A percentile compares a stretch with the other conserved stretches of the same genome.
Conservation (phyloP, 352 stramenopile genomes). For the Phytophthora fragariaefolia region DNA sequence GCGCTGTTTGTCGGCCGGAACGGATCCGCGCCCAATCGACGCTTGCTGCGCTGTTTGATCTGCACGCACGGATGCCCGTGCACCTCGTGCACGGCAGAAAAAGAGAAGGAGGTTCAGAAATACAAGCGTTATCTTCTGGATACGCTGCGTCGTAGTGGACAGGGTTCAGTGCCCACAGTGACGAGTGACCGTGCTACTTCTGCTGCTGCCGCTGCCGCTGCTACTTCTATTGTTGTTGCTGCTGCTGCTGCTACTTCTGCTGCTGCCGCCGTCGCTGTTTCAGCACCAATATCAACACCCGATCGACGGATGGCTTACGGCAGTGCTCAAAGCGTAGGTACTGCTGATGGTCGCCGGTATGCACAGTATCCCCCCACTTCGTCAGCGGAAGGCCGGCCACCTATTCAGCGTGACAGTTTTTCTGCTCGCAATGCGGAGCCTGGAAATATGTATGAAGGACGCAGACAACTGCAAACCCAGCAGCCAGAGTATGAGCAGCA, state of each 20-base stretch:
- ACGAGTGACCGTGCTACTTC: conserved; percentile 7
- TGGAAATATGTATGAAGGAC: conserved; percentile 20
- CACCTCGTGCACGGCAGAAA: conserved; percentile 51
- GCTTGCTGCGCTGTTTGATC: conserved; percentile 66
- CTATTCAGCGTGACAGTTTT: conserved; percentile 14
- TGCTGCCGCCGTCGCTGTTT: neutral
- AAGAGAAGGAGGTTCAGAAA: conserved; percentile 39
- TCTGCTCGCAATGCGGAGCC: conserved; percentile 16
- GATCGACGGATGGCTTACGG: conserved; percentile 16
- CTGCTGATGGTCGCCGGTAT: conserved; percentile 20
- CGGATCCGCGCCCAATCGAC: conserved; percentile 66
- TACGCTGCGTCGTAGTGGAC: conserved; percentile 36
- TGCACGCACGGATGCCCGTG: conserved; percentile 69
- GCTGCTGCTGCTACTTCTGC: neutral
- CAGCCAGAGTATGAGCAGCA: conserved; percentile 16
- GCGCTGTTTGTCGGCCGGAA: conserved; percentile 80
- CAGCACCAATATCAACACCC: neutral
- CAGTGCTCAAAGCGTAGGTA: conserved; percentile 9
- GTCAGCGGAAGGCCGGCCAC: conserved; percentile 7
- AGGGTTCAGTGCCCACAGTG: conserved; percentile 14
- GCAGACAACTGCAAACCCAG: conserved; percentile 19
- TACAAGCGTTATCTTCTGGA: conserved; percentile 50
- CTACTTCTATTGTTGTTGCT: neutral
- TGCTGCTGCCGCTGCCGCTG: conserved; percentile 1
- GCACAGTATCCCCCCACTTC: conserved; percentile 21